These are phyloP conservation scores for Podospora didyma DNA, from an alignment of 495 filamentous ascomycete species.

Conservation along the genomic window DNA sequence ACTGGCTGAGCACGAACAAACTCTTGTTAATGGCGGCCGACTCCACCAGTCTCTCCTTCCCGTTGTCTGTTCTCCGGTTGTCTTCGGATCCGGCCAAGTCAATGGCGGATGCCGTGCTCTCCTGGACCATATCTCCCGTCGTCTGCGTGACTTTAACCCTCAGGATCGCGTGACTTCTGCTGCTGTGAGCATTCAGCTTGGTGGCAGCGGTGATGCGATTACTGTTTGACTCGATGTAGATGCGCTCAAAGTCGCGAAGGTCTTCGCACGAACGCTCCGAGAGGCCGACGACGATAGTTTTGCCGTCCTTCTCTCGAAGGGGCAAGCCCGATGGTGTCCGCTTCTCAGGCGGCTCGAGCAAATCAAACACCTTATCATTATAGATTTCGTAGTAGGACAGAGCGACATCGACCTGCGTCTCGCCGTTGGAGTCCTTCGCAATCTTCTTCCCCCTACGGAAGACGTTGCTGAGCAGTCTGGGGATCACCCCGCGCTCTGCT, in stretches of 20 bases:
- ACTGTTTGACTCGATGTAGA: conserved; percentile 93
- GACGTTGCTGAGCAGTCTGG: conserved; percentile 78
- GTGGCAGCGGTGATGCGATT: conserved; percentile 90
- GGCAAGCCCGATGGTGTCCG: conserved; percentile 80
- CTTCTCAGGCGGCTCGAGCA: conserved; percentile 89
- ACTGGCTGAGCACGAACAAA: conserved; percentile 90
- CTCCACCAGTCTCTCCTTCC: conserved; percentile 86
- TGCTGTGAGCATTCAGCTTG: conserved; percentile 94
- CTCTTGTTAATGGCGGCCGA: conserved; percentile 99
- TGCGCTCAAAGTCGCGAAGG: conserved; percentile 84
- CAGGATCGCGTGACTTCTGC: conserved; percentile 87
- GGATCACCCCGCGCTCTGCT: conserved; percentile 87
- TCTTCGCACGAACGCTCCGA: conserved; percentile 80
- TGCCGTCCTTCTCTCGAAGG: conserved; percentile 81
- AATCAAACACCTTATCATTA: conserved; percentile 91
- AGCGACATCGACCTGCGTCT: conserved; percentile 68
- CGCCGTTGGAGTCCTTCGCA: conserved; percentile 74
- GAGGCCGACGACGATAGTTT: conserved; percentile 88
- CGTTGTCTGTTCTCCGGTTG: conserved; percentile 91
- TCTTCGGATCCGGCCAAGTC: conserved; percentile 96
- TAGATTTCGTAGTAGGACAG: conserved; percentile 99
- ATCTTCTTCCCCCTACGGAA: conserved; percentile 84
- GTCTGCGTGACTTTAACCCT: conserved; percentile 81
- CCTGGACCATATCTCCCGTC: conserved; percentile 63
- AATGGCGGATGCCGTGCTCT: conserved; percentile 88